Evolutionary conservation across 2,329 filamentous ascomycete genomes (phyloP).

Genomic region (Didymella sp.): DNA sequence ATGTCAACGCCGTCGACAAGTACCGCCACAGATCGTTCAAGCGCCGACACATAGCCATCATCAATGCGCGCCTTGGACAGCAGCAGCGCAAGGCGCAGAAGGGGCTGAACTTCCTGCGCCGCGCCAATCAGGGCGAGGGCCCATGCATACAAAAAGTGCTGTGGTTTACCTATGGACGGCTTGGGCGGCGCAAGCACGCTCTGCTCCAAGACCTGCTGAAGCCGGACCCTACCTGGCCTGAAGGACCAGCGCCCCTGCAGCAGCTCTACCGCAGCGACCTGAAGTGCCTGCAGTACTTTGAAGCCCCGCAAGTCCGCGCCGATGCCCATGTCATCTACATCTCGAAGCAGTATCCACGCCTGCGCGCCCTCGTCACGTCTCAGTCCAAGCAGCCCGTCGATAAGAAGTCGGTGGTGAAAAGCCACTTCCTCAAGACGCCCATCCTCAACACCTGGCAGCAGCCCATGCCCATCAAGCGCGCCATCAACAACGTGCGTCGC

Average conservation of each 20-base stretch:
- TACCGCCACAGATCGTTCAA: constrained; percentile 31
- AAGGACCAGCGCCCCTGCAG: constrained; percentile 38
- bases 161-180: constrained; percentile 63
- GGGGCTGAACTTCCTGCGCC: constrained; percentile 54
- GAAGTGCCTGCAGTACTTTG: constrained; percentile 41
- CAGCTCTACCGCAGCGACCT: constrained; percentile 46
- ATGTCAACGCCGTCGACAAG: constrained; percentile 27
- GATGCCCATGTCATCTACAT: constrained; percentile 33
- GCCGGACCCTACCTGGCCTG: constrained; percentile 27
- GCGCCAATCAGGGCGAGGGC: constrained; percentile 64
- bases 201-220: constrained; percentile 45
- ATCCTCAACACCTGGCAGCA: constrained; percentile 55
- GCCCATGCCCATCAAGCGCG: constrained; percentile 55
- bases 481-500: constrained; percentile 52
- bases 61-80: constrained; percentile 30
- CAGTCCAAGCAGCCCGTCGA: constrained; percentile 31
- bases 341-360: constrained; percentile 40
- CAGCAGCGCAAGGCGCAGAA: constrained; percentile 40
- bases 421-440: constrained; percentile 45
- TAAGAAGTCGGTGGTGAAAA: constrained; percentile 35
- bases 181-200: constrained; percentile 59
- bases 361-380: constrained; percentile 38
- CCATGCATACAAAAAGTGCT: constrained; percentile 61
- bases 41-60: constrained; percentile 30
- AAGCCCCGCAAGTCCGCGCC: constrained; percentile 32